phyloP scores from a whole-genome alignment of 768 basidiomycete genomes.

The Hericium coralloides region DNA sequence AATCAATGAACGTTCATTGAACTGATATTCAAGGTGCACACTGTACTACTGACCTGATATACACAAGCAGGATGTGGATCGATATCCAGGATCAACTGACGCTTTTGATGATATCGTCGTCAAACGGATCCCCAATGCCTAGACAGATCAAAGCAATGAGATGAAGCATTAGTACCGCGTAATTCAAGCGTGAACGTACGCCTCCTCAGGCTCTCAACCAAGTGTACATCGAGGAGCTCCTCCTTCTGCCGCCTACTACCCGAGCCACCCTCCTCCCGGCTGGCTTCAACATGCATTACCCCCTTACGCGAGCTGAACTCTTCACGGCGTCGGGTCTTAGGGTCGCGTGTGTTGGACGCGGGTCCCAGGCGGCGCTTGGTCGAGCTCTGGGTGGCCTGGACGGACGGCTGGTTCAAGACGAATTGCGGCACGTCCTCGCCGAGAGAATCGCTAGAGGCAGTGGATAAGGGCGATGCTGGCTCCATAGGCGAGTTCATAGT shows the following conservation, averaged over 20 bases:
- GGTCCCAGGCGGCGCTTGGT: slow-evolving; percentile 12
- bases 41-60: no score
- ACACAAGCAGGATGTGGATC: no score
- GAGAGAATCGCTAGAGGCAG: slow-evolving; percentile 15
- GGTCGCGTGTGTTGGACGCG: slow-evolving; percentile 11
- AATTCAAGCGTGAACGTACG: neutral
- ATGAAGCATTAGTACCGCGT: neutral
- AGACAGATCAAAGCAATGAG: neutral
- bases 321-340: slow-evolving; percentile 13
- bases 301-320: slow-evolving; percentile 7
- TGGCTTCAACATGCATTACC: neutral
- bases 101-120: slow-evolving; percentile 18
- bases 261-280: slow-evolving; percentile 4
- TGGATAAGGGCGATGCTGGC: slow-evolving; percentile 16
- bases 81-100: slow-evolving; percentile 1
- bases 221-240: slow-evolving; percentile 8
- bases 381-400: slow-evolving; percentile 2
- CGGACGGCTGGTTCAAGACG: slow-evolving; percentile 1
- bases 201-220: slow-evolving; percentile 9
- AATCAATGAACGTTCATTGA: no score
- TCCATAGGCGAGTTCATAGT: slow-evolving; percentile 16
- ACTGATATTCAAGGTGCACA: no score
- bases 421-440: slow-evolving; percentile 2
- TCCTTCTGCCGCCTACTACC: slow-evolving; percentile 4
- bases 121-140: slow-evolving; percentile 25